Conservation (phyloP, 2,329 filamentous ascomycete genomes). For the Penicillium hordei region DNA sequence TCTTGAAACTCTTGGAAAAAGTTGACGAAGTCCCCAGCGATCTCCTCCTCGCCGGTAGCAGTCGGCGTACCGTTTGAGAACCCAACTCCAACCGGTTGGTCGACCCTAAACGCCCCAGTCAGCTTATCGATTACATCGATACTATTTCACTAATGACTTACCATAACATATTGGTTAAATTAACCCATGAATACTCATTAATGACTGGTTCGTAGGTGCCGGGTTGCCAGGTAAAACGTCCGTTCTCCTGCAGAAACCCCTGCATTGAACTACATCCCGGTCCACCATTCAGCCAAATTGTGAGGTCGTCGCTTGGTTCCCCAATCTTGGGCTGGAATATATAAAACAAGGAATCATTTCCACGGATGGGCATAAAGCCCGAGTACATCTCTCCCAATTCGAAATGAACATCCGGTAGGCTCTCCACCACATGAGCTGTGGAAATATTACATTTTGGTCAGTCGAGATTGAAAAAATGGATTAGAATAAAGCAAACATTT, state of each 20-base stretch:
- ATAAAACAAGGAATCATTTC: slow-evolving; percentile 52
- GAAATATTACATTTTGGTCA: not conserved
- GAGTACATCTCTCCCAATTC: slow-evolving; percentile 59
- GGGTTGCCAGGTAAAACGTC: slow-evolving; percentile 68
- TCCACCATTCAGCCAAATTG: slow-evolving; percentile 54
- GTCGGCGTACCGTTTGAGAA: slow-evolving; percentile 66
- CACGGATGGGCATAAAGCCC: slow-evolving; percentile 55
- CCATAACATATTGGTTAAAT: slow-evolving; percentile 75
- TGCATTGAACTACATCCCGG: slow-evolving; percentile 60
- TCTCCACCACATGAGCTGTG: slow-evolving; percentile 62
- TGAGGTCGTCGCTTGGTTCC: slow-evolving; percentile 45
- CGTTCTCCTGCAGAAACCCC: slow-evolving; percentile 74
- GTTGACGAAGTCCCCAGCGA: slow-evolving; percentile 68
- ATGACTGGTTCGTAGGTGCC: slow-evolving; percentile 65
- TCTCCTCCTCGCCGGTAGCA: slow-evolving; percentile 67
- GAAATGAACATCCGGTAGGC: slow-evolving; percentile 67
- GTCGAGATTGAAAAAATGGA: not conserved
- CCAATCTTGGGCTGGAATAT: slow-evolving; percentile 50
- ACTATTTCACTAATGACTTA: slow-evolving; percentile 44
- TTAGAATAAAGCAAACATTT: slow-evolving; percentile 21
- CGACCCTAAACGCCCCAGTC: slow-evolving; percentile 21
- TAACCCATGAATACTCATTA: slow-evolving; percentile 71
- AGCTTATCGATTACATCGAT: not conserved
- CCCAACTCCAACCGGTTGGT: slow-evolving; percentile 60
- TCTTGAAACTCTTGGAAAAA: slow-evolving; percentile 78